Base-by-base conservation (phyloP, 2,329 filamentous ascomycete genomes). In the Fusarium pseudonygamai region DNA sequence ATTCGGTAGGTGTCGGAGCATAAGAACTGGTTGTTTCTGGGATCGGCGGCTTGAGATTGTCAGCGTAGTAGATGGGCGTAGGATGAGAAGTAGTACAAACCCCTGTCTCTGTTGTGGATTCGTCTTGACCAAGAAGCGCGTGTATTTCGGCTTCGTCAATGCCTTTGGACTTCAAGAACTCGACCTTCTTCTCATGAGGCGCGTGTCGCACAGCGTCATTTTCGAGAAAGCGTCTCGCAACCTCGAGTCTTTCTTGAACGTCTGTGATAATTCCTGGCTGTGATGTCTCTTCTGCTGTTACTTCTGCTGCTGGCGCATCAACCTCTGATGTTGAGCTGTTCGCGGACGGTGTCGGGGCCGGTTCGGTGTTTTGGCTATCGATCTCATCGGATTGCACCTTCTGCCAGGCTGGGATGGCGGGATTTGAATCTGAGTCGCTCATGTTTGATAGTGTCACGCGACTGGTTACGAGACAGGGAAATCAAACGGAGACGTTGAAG, bases 111-210 rank as follows among this genome's bases (percentile, higher is more conserved):
- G 65, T 36, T 6, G 71, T 45, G 34, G 56, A 49, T 30, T 67
- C 60, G 26, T 77, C 73, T 24, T 81, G 78, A 7, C 72, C 79
- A 22, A 97, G 83, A 13, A 97, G 84, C 56, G 85, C 84, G 74
- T 93, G 85, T 69, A 97, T 93, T 69, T 96, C 90, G 37, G 87
- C 85, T 9, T 88, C 84, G 7, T 83, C 84, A 13, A 97, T 84
- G 7, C 93, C 93, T 80, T 98, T 98, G 57, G 89, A 89, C 78
- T 91, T 87, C 4, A 98, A 84, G 75, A 97, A 97, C 13, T 89
- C 88, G 26, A 88, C 85, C 84, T 97, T 97, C 82, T 90, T 91
- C 63, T 93, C 92, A 49, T 87, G 86, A 1, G 92, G 86, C 39
- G 92, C 90, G 81, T 92, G 84, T 66, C 88, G 90, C 64, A 97